Evolutionary conservation across 2,329 filamentous ascomycete species (phyloP), one percentile per base, ranked within the genome.

Genomic region (Incumbomyces delicatus): DNA sequence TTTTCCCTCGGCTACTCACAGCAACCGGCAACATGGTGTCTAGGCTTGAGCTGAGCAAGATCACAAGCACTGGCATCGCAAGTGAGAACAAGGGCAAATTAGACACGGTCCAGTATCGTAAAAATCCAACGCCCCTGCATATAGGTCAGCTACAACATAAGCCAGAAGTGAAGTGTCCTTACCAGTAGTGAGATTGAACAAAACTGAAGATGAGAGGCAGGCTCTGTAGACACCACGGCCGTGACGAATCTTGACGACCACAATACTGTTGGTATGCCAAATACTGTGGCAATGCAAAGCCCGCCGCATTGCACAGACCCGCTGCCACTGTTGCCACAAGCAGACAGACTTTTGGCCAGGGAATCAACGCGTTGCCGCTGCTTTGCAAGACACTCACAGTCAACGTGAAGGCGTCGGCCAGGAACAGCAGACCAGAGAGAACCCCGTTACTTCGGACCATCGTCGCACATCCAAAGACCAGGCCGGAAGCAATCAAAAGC

Each of bases 121-220:
- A 75, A 55, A 94, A 83, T 0, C 92, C 92, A 44, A 85, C 80
- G 58, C 90, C 81, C 92, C 89, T 95, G n/a, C n/a, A 51, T 17
- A 35, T 61, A 56, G n/a, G 17, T 46, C 17, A 46, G 44, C 36
- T 7, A 20, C 39, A 20, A 41, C 18, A 6, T 27, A 22, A 16
- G 20, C 41, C 13, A 44, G 12, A 18, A 6, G 11, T 27, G 18
- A 22, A 34, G 11, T 16, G 13, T 65, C 79, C 22, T 63, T 74
- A 94, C 89, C 92, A 98, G 65, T 98, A 96, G 58, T 85, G 73
- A 38, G 74, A 73, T 62, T 98, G 92, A 2, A 96, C 90, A 71
- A 85, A 96, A 0, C 80, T 75, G 66, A 94, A 96, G 50, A 98
- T 89, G 62, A 87, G 94, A 3, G 92, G 92, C 11, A 89, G 53